phyloP scores from a whole-genome alignment of 2,329 filamentous ascomycete genomes.

The Fusarium buharicum region DNA sequence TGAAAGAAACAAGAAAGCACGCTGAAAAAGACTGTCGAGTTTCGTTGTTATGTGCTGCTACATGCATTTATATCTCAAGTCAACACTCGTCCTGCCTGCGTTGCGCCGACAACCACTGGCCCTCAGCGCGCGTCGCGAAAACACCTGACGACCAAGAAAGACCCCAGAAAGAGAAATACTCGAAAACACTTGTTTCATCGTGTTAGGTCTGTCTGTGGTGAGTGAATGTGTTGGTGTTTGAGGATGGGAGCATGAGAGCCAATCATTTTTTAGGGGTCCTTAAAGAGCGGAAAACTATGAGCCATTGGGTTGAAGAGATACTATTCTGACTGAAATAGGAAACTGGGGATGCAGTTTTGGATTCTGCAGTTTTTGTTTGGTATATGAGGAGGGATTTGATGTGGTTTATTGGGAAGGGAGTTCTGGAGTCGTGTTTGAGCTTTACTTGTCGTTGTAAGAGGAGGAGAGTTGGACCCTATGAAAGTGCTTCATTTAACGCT shows the following conservation, averaged over 20 bases:
- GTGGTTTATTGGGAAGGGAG: conserved; percentile 6
- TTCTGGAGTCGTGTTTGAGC: neutral
- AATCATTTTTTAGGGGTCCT: conserved; percentile 21
- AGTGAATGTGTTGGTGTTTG: conserved; percentile 30
- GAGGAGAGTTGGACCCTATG: conserved; percentile 1
- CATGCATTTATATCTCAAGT: conserved; percentile 31
- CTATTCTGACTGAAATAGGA: neutral
- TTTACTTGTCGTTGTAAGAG: neutral
- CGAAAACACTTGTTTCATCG: conserved; percentile 32
- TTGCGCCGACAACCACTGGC: conserved; percentile 41
- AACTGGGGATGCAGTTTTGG: too few species aligned
- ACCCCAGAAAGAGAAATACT: neutral
- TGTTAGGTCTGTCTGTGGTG: conserved; percentile 9
- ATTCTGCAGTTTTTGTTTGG: neutral
- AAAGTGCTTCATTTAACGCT: neutral
- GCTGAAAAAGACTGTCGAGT: conserved; percentile 27
- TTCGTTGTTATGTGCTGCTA: neutral
- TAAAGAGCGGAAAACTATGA: neutral
- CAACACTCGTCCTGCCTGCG: conserved; percentile 20
- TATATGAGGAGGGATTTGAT: neutral
- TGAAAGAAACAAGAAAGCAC: conserved; percentile 24
- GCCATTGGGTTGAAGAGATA: neutral
- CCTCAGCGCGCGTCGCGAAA: conserved; percentile 23
- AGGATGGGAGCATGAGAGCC: conserved; percentile 23
- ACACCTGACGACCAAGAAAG: conserved; percentile 17